Conservation (phyloP, 2,329 filamentous ascomycete genomes). For the Capronia coronata region DNA sequence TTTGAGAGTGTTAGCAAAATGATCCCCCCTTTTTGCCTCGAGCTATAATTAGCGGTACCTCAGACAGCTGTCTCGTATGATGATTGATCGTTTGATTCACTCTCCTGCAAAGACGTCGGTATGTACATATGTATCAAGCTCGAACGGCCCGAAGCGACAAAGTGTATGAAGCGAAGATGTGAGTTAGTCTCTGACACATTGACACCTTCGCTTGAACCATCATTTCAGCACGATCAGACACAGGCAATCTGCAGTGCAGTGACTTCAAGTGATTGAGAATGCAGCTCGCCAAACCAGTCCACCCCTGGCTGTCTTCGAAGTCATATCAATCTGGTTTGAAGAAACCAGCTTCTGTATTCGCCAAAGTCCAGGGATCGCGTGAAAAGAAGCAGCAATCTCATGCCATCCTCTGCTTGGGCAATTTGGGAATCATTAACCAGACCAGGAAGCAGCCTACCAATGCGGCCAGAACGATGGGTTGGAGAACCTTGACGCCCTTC, state of each 20-base stretch:
- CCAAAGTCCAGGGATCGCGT: too few species aligned
- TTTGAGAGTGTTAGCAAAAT: neutral
- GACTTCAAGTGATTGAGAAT: too few species aligned
- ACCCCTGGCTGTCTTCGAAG: too few species aligned
- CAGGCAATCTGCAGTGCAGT: too few species aligned
- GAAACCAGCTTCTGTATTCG: too few species aligned
- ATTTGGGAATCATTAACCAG: constrained; percentile 22
- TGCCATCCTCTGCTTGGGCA: constrained; percentile 23
- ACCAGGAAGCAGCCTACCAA: constrained; percentile 19
- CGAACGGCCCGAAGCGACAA: too few species aligned
- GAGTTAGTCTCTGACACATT: too few species aligned
- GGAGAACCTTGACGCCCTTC: constrained; percentile 50
- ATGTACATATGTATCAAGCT: too few species aligned
- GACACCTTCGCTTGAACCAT: neutral
- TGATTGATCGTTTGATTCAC: neutral
- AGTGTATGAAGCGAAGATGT: too few species aligned
- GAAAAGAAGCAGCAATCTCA: constrained; percentile 4
- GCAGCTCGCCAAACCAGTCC: neutral
- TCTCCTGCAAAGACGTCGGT: neutral
- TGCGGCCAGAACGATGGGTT: constrained; percentile 48
- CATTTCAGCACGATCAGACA: too few species aligned
- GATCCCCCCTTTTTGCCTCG: neutral
- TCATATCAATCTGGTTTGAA: too few species aligned
- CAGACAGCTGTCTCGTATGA: neutral
- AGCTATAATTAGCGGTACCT: neutral